These are phyloP conservation scores for Nemania abortiva DNA, from an alignment of 2,329 filamentous ascomycete species.

Conservation along the genomic window DNA sequence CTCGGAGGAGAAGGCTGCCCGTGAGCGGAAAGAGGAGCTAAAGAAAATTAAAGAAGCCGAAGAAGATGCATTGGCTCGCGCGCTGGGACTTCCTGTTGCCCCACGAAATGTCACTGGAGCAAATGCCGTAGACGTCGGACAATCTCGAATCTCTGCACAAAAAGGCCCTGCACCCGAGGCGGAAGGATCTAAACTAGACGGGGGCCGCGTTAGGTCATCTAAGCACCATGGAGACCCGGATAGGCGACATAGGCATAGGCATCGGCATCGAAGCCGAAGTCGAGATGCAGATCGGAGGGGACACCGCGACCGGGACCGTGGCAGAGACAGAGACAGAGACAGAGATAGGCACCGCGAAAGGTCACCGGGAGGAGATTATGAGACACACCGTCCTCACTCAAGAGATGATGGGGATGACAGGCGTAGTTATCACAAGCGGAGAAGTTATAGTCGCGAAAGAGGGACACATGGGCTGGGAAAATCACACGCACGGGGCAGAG, in stretches of 20 bases:
- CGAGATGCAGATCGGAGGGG: slow-evolving; percentile 47
- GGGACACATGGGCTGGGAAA: slow-evolving; percentile 36
- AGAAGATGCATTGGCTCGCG: slow-evolving; percentile 87
- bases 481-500: slow-evolving; percentile 37
- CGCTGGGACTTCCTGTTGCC: slow-evolving; percentile 82
- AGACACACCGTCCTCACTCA: slow-evolving; percentile 38
- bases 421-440: slow-evolving; percentile 56
- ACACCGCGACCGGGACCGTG: slow-evolving; percentile 49
- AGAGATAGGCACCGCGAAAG: slow-evolving; percentile 47
- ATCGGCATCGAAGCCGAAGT: slow-evolving; percentile 52
- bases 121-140: slow-evolving; percentile 75
- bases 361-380: slow-evolving; percentile 47
- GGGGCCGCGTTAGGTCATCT: slow-evolving; percentile 40
- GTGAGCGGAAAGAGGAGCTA: slow-evolving; percentile 80
- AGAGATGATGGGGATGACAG: slow-evolving; percentile 60
- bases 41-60: slow-evolving; percentile 85
- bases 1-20: slow-evolving; percentile 67
- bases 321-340: slow-evolving; percentile 44
- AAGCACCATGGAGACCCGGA: slow-evolving; percentile 50
- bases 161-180: slow-evolving; percentile 34
- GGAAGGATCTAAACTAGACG: slow-evolving; percentile 37
- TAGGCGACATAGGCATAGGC: slow-evolving; percentile 52
- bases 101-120: slow-evolving; percentile 68
- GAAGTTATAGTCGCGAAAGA: slow-evolving; percentile 42
- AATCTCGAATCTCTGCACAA: slow-evolving; percentile 50